Evolutionary conservation across 371 early-diverging fungal species (phyloP), one percentile per base, ranked within the genome.

Genomic region (Rhizopus stolonifer): DNA sequence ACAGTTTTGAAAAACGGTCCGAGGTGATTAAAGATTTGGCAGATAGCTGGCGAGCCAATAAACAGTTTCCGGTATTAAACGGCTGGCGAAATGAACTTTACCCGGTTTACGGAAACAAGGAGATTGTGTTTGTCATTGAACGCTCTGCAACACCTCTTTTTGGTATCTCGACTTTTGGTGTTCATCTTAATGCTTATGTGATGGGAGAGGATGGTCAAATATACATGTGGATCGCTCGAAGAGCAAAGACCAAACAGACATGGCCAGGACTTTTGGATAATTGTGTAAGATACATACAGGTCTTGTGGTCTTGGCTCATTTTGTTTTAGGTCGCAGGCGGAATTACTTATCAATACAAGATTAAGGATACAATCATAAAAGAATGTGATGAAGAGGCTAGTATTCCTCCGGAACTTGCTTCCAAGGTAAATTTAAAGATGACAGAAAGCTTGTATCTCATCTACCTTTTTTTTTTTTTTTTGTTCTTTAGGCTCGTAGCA

Each of bases 301-400:
- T n/a, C n/a, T 24, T 1, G 6, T 21, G 36, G n/a, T 9, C 31
- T n/a, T 48, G 13, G 2, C 7, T 6, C 34, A 11, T 32, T 8
- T 43, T 25, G 14, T 54, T 10, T 26, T 58, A 80, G 81, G 78
- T 75, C 6, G 94, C 91, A 1, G 98, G 98, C 14, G 96, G 96
- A 6, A 86, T 96, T 49, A 77, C 89, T 9, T 80, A 84, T 44
- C 80, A 76, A 8, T 66, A 80, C 19, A 71, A 80, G 1, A 83
- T 87, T 0, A 55, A 67, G 29, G 85, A 81, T 23, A 87, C 89
- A 2, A 77, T 93, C n/a, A 56, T 93, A 26, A 91, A 93, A 61
- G 98, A 97, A 58, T 93, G 92, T 56, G 79, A 78, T 52, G 98
- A 97, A 70, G 96, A 97, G 63, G 96, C 91, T 3, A 85, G 83